Evolutionary conservation across 2,329 filamentous ascomycete genomes (phyloP), one percentile per base, ranked within the genome.

Genomic region (Aspergillus sergii): DNA sequence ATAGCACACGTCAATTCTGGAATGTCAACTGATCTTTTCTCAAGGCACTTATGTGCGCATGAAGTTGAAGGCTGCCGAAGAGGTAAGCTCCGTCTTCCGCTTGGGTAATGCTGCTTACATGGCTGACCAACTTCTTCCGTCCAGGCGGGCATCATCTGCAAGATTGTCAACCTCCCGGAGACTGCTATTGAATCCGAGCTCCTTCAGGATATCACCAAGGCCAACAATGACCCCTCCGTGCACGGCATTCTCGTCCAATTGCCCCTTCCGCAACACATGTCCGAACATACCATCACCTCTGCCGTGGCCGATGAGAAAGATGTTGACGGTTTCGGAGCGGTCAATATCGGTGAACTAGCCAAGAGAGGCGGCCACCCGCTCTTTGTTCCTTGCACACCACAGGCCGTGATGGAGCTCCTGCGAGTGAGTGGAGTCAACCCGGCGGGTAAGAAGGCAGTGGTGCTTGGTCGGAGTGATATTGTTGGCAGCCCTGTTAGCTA

Each of bases 401-500:
- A 97, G 82, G 95, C 95, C 74, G 92, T 97, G 74, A 98, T 99
- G 94, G 91, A 92, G 48, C 85, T 99, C 70, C 84, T 99, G 63
- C 81, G 92, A 76, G 92, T 95, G 78, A 88, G 90, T 23, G 94
- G 93, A 9, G 87, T 99, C 46, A 88, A 96, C 60, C 83, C 95
- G 59, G 87, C 86, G 59, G 95, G 95, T 71, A 98, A 98, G 85
- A 90, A 94, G 71, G 95, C 95, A 39, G 94, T 98, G 2, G 94
- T 99, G 19, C 84, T 99, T 57, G 95, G 95, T 56, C 88, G 95
- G 64, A 98, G 94, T 78, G 94, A 99, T 76, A 99, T 99, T 73
- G 95, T 99, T 39, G 95, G 95, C 69, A 96, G 93, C 78, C 95
- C 95, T 21, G 93, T 98, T 75, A 97, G 94, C 83, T 96, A 96